Base-by-base conservation (phyloP, 768 basidiomycete species). In the Leccinum aurantiacum region DNA sequence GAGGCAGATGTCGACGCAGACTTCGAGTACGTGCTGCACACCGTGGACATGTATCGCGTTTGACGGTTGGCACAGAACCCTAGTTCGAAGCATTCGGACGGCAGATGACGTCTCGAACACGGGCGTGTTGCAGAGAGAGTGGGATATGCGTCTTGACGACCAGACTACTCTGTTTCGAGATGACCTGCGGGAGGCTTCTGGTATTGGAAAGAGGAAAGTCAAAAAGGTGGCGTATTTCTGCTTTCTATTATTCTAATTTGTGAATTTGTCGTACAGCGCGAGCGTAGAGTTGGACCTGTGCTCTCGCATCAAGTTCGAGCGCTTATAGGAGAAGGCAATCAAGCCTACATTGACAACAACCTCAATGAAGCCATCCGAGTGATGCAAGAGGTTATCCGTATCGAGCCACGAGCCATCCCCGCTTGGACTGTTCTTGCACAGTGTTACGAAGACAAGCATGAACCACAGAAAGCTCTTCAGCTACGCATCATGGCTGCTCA, bases 341-440 rank as follows among this genome's bases (percentile, higher is more conserved):
- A 90, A 67, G 89, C 90, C 3, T 97, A 92, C 72, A 84, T 95
- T 53, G 84, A 89, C 66, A 83, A 78, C 60, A 75, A 92, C 57
- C 75, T 86, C 9, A 74, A 79, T 3, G 81, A 88, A 64, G 88
- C 93, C 1, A 86, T 93, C 37, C 83, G 85, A 19, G 81, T 88
- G 25, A 91, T 95, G 84, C 87, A 89, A 69, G 93, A 98, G 69
- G 91, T 97, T 64, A 93, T 99, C 56, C 85, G 93, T 9, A 92
- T 95, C 58, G 96, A 99, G 70, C 93, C 95, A 2, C 84, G 90
- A 17, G 90, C 93, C 2, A 79, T 82, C 0, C 76, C 84, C 2
- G 91, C 94, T 1, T 99, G 95, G 95, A 84, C 86, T 8, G 91
- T 94, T 0, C 83, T 98, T 6, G 93, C 62, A 31, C 63, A 64